These are phyloP conservation scores for Pseudocercospora pini-densiflorae DNA, from an alignment of 2,329 filamentous ascomycete genomes.

Conservation along the genomic window DNA sequence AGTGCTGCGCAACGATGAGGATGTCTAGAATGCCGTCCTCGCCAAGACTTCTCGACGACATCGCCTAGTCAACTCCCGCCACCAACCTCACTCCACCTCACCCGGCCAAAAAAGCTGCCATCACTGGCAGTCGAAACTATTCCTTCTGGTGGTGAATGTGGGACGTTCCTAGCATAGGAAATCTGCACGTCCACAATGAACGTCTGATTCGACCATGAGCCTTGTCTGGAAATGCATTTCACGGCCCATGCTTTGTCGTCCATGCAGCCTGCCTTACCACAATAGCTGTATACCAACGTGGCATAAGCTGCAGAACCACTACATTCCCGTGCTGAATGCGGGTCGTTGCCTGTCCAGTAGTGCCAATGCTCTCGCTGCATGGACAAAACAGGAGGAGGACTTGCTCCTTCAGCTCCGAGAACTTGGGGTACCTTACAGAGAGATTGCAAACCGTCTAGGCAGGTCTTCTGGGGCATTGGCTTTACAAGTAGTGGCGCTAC, in stretches of 20 bases:
- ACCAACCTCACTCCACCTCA: not conserved
- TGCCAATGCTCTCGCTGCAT: not conserved
- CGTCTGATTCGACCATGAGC: not conserved
- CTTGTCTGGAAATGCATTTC: not conserved
- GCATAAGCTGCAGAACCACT: not conserved
- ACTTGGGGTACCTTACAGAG: not conserved
- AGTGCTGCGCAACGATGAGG: not conserved
- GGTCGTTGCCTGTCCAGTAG: not conserved
- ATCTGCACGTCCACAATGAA: not conserved
- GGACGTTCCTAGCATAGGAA: too few species aligned
- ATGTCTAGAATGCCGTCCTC: not conserved
- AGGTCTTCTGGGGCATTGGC: not conserved
- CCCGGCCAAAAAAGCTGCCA: not conserved
- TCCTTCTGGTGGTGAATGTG: not conserved
- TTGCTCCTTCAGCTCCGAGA: not conserved
- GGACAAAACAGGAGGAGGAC: not conserved
- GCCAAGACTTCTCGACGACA: not conserved
- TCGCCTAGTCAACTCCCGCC: not conserved
- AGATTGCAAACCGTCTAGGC: not conserved
- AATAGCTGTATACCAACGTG: not conserved
- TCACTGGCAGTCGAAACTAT: not conserved
- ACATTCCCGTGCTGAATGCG: not conserved
- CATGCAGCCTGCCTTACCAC: not conserved
- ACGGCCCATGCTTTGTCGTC: not conserved
- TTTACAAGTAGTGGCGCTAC: not conserved